phyloP scores from a whole-genome alignment of 2,329 filamentous ascomycete genomes.

The Curvularia sp. region DNA sequence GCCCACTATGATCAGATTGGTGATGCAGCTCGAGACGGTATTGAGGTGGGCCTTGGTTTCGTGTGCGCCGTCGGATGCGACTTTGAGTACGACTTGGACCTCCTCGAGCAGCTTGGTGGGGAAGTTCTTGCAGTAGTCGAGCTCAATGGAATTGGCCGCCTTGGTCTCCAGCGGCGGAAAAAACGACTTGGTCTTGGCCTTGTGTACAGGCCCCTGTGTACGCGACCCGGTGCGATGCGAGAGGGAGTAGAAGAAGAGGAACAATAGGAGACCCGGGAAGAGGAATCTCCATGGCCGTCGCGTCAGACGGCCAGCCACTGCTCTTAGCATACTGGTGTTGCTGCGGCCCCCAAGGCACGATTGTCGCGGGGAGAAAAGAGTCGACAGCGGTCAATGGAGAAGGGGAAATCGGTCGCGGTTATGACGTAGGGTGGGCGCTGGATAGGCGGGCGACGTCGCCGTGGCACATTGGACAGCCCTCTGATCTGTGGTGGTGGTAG shows the following conservation, averaged over 20 bases:
- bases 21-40: slow-evolving; percentile 62
- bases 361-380: slow-evolving; percentile 7
- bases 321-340: slow-evolving; percentile 32
- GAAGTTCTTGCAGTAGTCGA: slow-evolving; percentile 52
- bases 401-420: background rate
- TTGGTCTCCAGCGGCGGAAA: slow-evolving; percentile 46
- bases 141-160: slow-evolving; percentile 38
- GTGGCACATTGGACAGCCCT: slow-evolving; percentile 23
- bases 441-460: slow-evolving; percentile 17
- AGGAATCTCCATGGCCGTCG: slow-evolving; percentile 44
- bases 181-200: slow-evolving; percentile 45
- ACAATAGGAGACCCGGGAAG: slow-evolving; percentile 41
- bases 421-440: slow-evolving; percentile 8
- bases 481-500: slow-evolving; percentile 9
- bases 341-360: slow-evolving; percentile 11
- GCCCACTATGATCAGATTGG: slow-evolving; percentile 64
- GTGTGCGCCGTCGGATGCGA: slow-evolving; percentile 55
- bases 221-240: slow-evolving; percentile 31
- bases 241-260: slow-evolving; percentile 43
- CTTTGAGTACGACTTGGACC: slow-evolving; percentile 59
- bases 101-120: slow-evolving; percentile 51
- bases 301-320: slow-evolving; percentile 35
- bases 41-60: slow-evolving; percentile 58
- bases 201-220: slow-evolving; percentile 31
- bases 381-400: slow-evolving; percentile 4